Evolutionary conservation across 257 asterid species (phyloP).

Genomic region (Nyctanthes arbortristis): DNA sequence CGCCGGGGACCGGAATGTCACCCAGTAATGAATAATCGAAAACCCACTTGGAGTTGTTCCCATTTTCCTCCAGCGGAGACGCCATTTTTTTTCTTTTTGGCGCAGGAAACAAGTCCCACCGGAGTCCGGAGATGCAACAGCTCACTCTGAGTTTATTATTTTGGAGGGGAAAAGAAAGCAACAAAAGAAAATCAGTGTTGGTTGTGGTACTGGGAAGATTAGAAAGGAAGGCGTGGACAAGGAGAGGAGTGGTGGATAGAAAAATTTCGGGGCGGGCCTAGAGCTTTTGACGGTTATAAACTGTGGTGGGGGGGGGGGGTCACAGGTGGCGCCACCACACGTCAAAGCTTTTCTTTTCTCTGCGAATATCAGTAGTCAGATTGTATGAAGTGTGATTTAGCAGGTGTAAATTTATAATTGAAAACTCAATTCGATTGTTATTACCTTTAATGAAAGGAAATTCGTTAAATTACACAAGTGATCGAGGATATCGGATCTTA

Average conservation of each 20-base stretch:
- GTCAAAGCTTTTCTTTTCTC: background rate
- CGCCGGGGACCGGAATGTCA: conserved; percentile 34
- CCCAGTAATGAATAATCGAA: conserved; percentile 48
- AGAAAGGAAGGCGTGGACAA: background rate
- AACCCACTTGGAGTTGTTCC: conserved; percentile 40
- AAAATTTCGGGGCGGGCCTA: conserved; percentile 17
- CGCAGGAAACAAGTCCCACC: background rate
- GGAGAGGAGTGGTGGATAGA: background rate
- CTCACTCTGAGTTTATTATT: background rate
- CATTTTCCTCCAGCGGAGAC: conserved; percentile 30
- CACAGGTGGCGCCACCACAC: conserved; percentile 5
- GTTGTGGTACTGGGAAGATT: background rate
- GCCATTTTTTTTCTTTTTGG: conserved; percentile 39
- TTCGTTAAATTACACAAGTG: no score
- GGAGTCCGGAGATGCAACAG: background rate
- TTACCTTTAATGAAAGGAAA: no score
- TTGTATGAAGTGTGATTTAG: no score
- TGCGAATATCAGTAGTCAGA: no score
- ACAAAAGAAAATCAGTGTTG: background rate
- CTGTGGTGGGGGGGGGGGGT: no score
- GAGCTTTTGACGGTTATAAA: background rate
- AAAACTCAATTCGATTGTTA: no score
- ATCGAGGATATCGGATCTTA: no score
- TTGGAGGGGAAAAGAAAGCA: background rate
- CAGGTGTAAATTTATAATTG: no score